Evolutionary conservation across 495 filamentous ascomycete species (phyloP), one percentile per base, ranked within the genome.

Genomic region (Penicillium antarcticum): DNA sequence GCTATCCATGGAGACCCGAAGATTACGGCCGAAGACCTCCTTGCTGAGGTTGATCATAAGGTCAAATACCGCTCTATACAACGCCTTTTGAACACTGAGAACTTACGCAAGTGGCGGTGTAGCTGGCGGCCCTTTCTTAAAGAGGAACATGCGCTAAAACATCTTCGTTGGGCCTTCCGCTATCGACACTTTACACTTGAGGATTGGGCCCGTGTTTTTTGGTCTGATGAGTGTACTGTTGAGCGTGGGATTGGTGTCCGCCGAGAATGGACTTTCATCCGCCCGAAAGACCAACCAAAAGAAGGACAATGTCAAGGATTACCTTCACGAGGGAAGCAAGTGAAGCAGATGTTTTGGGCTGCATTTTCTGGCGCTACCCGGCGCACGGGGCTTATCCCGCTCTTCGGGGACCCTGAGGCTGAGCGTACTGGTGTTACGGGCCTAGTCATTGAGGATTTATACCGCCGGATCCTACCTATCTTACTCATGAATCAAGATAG

Each of bases 261-360:
- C 33, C 35, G 17, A 10, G 35, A 42, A 42, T 47, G 29, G 38
- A 31, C 14, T 16, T 46, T 45, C 41, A 42, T 23, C 2, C 21
- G 21, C 5, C 21, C 21, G 2, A 2, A 5, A 2, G 21, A 23
- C 5, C 13, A 52, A 37, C 21, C 33, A 44, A 24, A 41, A 18
- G 12, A 50, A 10, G 26, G 32, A 12, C 14, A 45, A 26, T 26
- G 26, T 17, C 19, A 38, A 31, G 16, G 19, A 16, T 33, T 42
- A 34, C 52, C 23, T 51, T 43, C 38, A 5, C 37, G 18, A 8
- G 47, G 34, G 26, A 53, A 26, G 34, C 51, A 21, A 16, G 24
- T 31, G 24, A 59, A 52, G 48, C 53, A 50, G 51, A 55, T 55
- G 18, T 57, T 24, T 43, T 44, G 2, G 59, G 60, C 19, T 57